Evolutionary conservation across 345 rosid species (phyloP).

Genomic region (Salix dunnii): DNA sequence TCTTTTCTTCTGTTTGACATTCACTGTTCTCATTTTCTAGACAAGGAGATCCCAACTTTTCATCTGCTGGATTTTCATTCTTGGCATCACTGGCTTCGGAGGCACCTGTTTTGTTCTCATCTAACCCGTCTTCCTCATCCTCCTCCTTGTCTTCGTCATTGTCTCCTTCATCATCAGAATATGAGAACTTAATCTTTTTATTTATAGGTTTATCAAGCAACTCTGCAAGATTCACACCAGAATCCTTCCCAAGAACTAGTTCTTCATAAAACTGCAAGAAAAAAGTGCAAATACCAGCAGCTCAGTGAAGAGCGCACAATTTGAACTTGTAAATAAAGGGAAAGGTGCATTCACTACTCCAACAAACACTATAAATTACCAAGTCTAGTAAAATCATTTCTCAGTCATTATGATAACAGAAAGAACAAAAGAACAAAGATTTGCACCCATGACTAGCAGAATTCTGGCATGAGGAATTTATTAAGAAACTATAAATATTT

Average conservation of each 20-base stretch:
- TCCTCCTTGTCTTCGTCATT: constrained; percentile 25
- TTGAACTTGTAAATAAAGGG: neutral
- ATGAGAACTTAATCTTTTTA: constrained; percentile 77
- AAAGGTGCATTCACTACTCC: neutral
- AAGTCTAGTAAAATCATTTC: neutral
- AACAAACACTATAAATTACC: neutral
- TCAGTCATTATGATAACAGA: neutral
- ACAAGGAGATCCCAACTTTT: constrained; percentile 25
- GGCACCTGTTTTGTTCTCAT: constrained; percentile 25
- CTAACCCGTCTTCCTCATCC: constrained; percentile 25
- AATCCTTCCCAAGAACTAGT: constrained; percentile 49
- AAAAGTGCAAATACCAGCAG: neutral
- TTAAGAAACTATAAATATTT: neutral
- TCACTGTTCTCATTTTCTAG: constrained; percentile 21
- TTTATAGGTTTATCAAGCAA: constrained; percentile 48
- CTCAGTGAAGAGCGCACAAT: neutral
- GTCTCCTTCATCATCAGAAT: constrained; percentile 54
- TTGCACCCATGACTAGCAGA: neutral
- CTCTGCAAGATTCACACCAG: constrained; percentile 35
- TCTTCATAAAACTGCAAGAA: constrained; percentile 77
- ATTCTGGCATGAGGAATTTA: neutral
- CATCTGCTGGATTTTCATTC: constrained; percentile 13
- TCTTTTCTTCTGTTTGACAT: constrained; percentile 28
- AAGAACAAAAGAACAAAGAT: neutral
- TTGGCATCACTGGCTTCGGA: constrained; percentile 20